Evolutionary conservation across 1,139 yeast genomes (phyloP).

Genomic region (Pneumocystis carinii): DNA sequence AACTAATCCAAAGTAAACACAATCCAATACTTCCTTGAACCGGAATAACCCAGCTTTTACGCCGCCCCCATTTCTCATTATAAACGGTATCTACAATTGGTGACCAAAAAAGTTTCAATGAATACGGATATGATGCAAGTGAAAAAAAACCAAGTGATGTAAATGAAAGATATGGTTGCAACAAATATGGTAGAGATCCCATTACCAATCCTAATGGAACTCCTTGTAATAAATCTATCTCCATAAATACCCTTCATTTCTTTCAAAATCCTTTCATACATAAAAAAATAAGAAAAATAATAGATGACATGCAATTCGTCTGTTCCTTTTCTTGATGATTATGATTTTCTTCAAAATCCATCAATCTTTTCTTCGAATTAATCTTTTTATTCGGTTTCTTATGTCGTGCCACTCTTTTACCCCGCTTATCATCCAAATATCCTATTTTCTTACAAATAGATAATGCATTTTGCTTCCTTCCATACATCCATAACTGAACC

Average conservation of each 20-base stretch:
- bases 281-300: neutral
- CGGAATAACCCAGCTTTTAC: conserved; percentile 92
- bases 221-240: conserved; percentile 75
- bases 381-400: too few relatives aligned
- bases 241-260: conserved; percentile 32
- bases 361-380: neutral
- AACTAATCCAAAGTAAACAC: conserved; percentile 51
- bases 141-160: conserved; percentile 85
- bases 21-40: conserved; percentile 65
- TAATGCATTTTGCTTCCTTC: too few relatives aligned
- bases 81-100: conserved; percentile 89
- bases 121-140: conserved; percentile 86
- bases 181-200: conserved; percentile 85
- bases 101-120: conserved; percentile 83
- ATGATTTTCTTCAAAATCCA: neutral
- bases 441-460: too few relatives aligned
- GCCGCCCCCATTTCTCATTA: conserved; percentile 50
- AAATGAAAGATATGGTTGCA: conserved; percentile 69
- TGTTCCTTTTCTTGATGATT: neutral
- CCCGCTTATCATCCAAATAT: too few relatives aligned
- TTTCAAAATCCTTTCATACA: neutral
- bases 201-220: conserved; percentile 92
- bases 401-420: too few relatives aligned
- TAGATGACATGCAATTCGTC: neutral
- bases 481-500: too few relatives aligned